phyloP scores from a whole-genome alignment of 2,329 filamentous ascomycete species.

The Talaromyces sp. region DNA sequence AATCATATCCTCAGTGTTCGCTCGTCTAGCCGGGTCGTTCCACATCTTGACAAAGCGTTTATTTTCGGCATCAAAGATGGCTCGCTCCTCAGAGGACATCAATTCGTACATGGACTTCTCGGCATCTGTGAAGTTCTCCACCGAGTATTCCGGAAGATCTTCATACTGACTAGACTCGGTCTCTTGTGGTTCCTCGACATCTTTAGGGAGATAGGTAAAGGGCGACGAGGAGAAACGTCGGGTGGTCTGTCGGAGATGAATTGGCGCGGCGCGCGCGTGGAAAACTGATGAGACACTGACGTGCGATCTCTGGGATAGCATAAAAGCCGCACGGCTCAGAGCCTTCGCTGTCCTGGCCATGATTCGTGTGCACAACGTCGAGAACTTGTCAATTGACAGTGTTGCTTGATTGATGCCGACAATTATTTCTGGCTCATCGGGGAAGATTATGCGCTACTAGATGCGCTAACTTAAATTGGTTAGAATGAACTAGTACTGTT shows the following conservation, averaged over 20 bases:
- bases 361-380: not conserved
- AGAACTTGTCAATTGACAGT: not conserved
- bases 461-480: not conserved
- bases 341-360: slow-evolving; percentile 43
- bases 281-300: slow-evolving; percentile 23
- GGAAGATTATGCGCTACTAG: slow-evolving; percentile 8
- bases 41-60: slow-evolving; percentile 38
- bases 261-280: slow-evolving; percentile 18
- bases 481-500: not conserved
- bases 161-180: slow-evolving; percentile 32
- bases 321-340: slow-evolving; percentile 38
- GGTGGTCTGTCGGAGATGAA: slow-evolving; percentile 20
- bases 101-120: slow-evolving; percentile 41
- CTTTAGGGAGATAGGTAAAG: slow-evolving; percentile 33
- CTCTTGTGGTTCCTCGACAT: slow-evolving; percentile 30
- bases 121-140: slow-evolving; percentile 34
- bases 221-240: slow-evolving; percentile 40
- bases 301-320: slow-evolving; percentile 33
- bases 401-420: slow-evolving; percentile 5
- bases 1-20: slow-evolving; percentile 32
- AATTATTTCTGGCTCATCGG: slow-evolving; percentile 20
- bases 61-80: slow-evolving; percentile 38
- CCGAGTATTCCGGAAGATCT: slow-evolving; percentile 37
- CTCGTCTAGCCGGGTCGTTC: slow-evolving; percentile 35
- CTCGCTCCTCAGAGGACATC: slow-evolving; percentile 38